A percentile compares a stretch with the other conserved stretches of the same genome.
Conservation (phyloP, 1,284 basidiomycete genomes). For the Rhodotorula sp. region DNA sequence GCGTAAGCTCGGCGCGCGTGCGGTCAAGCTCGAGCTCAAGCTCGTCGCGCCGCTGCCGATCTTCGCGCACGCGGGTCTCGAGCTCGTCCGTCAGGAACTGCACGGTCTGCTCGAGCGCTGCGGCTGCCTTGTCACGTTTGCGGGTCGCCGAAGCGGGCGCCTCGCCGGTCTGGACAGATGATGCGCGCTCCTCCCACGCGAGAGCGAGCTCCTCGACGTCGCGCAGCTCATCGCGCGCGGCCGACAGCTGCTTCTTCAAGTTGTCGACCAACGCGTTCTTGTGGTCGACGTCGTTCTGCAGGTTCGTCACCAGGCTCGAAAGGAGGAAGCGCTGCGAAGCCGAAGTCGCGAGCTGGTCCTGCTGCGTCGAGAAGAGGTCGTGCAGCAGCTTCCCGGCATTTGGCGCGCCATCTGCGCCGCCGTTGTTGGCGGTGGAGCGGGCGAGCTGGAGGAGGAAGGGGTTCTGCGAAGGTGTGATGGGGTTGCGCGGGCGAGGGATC, state of each 20-base stretch:
- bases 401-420: neutral
- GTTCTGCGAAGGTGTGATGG: constrained; percentile 25
- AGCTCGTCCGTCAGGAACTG: constrained; percentile 32
- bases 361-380: constrained; percentile 32
- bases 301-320: constrained; percentile 22
- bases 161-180: too few relatives aligned
- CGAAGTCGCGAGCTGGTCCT: constrained; percentile 23
- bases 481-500: constrained; percentile 27
- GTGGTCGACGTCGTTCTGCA: constrained; percentile 33
- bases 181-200: constrained; percentile 9
- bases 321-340: constrained; percentile 30
- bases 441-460: constrained; percentile 28
- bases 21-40: constrained; percentile 22
- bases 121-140: constrained; percentile 16
- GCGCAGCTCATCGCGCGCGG: constrained; percentile 6
- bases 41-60: neutral
- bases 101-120: constrained; percentile 33
- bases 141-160: neutral
- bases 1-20: neutral
- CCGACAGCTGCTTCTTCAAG: constrained; percentile 20
- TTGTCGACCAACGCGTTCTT: constrained; percentile 27
- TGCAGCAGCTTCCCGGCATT: constrained; percentile 18
- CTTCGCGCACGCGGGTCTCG: constrained; percentile 28
- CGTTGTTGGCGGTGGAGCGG: neutral
- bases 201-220: constrained; percentile 24